Conservation (phyloP, 306 rosid genomes). For the Styphnolobium japonicum region DNA sequence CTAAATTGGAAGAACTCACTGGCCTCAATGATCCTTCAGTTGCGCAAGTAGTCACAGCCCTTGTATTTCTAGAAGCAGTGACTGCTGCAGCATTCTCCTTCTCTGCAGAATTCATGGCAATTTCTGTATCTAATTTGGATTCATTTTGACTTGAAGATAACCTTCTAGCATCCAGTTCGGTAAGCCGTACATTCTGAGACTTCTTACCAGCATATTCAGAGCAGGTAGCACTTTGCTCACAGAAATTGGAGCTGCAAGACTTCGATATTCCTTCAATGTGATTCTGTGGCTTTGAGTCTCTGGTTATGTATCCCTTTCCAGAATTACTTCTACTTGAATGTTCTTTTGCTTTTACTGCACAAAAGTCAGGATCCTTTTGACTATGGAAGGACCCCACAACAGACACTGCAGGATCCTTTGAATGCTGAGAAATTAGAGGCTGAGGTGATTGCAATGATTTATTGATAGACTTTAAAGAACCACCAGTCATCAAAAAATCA, state of each 20-base stretch:
- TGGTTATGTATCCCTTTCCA: constrained; percentile 13
- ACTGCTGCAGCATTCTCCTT: constrained; percentile 29
- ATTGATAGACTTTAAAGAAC: constrained; percentile 16
- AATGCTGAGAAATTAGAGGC: constrained; percentile 26
- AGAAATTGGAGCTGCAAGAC: constrained; percentile 14
- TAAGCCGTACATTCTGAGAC: constrained; percentile 22
- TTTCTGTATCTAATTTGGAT: constrained; percentile 26
- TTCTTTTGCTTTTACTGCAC: constrained; percentile 21
- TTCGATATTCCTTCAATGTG: constrained; percentile 12
- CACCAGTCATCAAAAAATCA: constrained; percentile 19
- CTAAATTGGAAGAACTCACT: constrained; percentile 33
- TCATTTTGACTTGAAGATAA: constrained; percentile 26
- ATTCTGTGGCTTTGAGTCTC: constrained; percentile 14
- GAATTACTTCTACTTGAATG: constrained; percentile 16
- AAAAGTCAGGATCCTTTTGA: constrained; percentile 35
- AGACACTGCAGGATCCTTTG: constrained; percentile 20
- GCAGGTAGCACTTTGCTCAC: constrained; percentile 5
- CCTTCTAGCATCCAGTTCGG: constrained; percentile 31
- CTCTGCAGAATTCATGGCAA: constrained; percentile 29
- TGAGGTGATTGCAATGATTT: constrained; percentile 26
- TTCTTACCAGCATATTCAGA: constrained; percentile 16
- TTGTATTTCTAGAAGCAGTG: constrained; percentile 33
- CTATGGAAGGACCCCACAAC: constrained; percentile 26
- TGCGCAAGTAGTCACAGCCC: constrained; percentile 25
- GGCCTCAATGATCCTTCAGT: constrained; percentile 28